phyloP scores from a whole-genome alignment of 1,139 yeast species.

The Geotrichum aggregatum region DNA sequence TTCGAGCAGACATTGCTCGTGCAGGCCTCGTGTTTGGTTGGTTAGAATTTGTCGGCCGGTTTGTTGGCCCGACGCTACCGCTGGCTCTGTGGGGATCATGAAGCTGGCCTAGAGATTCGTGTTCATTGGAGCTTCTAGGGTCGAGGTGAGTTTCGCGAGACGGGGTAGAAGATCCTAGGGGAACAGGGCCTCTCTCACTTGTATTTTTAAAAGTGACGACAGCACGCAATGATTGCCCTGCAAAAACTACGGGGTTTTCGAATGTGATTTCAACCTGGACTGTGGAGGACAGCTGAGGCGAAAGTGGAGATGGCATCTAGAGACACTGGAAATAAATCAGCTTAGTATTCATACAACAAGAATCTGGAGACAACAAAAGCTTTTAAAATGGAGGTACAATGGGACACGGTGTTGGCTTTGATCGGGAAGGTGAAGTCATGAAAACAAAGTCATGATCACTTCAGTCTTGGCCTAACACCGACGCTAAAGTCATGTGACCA shows the following conservation, averaged over 20 bases:
- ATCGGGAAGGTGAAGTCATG: not conserved
- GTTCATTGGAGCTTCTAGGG: constrained; percentile 11
- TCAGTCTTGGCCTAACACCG: too few species aligned
- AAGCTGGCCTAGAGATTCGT: not conserved
- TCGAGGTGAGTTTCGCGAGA: not conserved
- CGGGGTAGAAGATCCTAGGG: not conserved
- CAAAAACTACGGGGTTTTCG: constrained; percentile 42
- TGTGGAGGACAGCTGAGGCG: constrained; percentile 20
- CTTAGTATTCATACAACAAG: not conserved
- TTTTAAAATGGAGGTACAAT: not conserved
- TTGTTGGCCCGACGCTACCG: not conserved
- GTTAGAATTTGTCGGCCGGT: not conserved
- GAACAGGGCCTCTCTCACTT: constrained; percentile 14
- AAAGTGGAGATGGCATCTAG: constrained; percentile 8
- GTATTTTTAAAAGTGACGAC: constrained; percentile 36
- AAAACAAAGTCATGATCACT: not conserved
- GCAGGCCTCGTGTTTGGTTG: constrained; percentile 6
- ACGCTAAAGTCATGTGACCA: too few species aligned
- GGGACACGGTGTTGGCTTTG: constrained; percentile 7
- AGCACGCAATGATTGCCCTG: constrained; percentile 40
- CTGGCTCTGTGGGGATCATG: not conserved
- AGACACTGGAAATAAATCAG: not conserved
- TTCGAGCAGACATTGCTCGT: constrained; percentile 19
- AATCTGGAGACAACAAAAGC: not conserved
- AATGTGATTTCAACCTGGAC: constrained; percentile 41